Evolutionary conservation across 768 basidiomycete genomes (phyloP).

Genomic region (Chalciporus sphaerocephalus): DNA sequence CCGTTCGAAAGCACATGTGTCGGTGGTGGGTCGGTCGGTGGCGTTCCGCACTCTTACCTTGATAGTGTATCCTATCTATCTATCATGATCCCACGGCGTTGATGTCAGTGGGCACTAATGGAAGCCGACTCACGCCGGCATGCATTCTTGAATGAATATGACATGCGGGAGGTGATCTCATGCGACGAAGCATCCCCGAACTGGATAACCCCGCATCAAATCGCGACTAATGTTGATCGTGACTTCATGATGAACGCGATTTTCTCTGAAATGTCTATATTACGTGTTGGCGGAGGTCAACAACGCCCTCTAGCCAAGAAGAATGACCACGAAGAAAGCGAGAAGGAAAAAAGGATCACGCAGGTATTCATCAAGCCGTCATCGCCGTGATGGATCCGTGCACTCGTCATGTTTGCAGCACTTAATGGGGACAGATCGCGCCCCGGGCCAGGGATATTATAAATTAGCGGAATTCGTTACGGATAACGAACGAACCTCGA

Average conservation of each 20-base stretch:
- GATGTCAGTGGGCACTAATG: background rate
- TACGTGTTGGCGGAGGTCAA: constrained; percentile 12
- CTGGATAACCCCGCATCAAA: background rate
- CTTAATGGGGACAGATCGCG: constrained; percentile 1
- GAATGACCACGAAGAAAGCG: background rate
- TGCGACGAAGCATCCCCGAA: background rate
- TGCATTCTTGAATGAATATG: background rate
- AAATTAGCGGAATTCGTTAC: background rate
- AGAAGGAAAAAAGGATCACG: background rate
- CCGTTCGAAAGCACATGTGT: constrained; percentile 53
- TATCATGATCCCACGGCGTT: constrained; percentile 1
- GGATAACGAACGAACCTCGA: background rate
- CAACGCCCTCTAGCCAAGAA: background rate
- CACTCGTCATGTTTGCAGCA: background rate
- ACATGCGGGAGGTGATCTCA: background rate
- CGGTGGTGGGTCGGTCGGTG: constrained; percentile 62
- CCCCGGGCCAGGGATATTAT: background rate
- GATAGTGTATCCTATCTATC: background rate
- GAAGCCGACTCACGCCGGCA: background rate
- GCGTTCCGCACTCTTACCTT: constrained; percentile 12
- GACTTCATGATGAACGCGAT: background rate
- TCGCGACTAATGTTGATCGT: background rate
- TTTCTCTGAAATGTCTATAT: constrained; percentile 8
- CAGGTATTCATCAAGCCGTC: background rate
- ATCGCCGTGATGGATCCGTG: background rate